phyloP scores from a whole-genome alignment of 2,329 filamentous ascomycete genomes.

The Fusarium chuoi region DNA sequence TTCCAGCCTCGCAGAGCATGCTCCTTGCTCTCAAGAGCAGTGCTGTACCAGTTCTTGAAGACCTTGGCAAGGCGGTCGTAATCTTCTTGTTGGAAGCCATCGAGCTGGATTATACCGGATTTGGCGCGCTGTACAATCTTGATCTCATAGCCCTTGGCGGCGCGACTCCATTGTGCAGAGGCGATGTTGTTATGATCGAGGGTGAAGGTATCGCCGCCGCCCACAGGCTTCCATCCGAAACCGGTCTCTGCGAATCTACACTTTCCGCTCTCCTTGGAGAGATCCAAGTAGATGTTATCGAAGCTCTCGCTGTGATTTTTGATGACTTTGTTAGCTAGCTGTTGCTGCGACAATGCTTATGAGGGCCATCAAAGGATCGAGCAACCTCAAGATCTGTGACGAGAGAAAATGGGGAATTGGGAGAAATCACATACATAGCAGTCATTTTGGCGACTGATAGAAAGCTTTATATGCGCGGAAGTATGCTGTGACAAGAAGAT shows the following conservation, averaged over 20 bases:
- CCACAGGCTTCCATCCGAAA: conserved; percentile 92
- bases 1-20: conserved; percentile 98
- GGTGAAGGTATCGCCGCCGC: conserved; percentile 91
- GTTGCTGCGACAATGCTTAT: conserved; percentile 19
- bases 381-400: not conserved
- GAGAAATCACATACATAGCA: conserved; percentile 50
- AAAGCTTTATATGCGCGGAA: not conserved
- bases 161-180: conserved; percentile 93
- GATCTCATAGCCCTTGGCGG: conserved; percentile 90
- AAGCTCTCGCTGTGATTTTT: conserved; percentile 78
- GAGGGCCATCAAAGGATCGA: not conserved
- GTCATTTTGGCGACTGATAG: conserved; percentile 46
- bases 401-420: not conserved
- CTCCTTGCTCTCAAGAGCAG: conserved; percentile 90
- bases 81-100: conserved; percentile 95
- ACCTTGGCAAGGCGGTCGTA: conserved; percentile 90
- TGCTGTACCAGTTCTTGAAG: conserved; percentile 98
- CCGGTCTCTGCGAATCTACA: conserved; percentile 95
- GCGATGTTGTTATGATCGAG: conserved; percentile 87
- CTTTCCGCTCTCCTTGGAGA: conserved; percentile 91
- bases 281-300: conserved; percentile 95
- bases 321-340: conserved; percentile 29
- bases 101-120: conserved; percentile 88
- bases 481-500: not conserved
- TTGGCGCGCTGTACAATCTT: conserved; percentile 84